A percentile compares a stretch with the other conserved stretches of the same genome.
These are phyloP conservation scores for Bruguiera hainesii DNA, from an alignment of 441 rosid genomes.

Conservation along the genomic window DNA sequence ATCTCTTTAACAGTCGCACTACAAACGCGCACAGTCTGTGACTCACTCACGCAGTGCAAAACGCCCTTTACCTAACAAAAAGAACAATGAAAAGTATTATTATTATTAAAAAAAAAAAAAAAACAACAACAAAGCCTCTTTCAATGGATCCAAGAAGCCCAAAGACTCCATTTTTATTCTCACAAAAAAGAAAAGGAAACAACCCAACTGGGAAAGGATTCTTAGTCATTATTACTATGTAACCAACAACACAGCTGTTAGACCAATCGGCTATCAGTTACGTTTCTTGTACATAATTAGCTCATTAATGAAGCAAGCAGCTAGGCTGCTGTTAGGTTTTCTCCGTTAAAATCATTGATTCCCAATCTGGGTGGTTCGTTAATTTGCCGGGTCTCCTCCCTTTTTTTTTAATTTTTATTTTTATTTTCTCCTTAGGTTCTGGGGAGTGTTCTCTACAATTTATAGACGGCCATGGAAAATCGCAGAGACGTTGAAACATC, in stretches of 20 bases:
- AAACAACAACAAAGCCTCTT: neutral
- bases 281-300: neutral
- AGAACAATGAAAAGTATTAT: no score
- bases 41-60: no score
- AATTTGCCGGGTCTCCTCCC: neutral
- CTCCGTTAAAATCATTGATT: neutral
- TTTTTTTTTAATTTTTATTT: neutral
- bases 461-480: constrained; percentile 43
- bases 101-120: no score
- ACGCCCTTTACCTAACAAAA: no score
- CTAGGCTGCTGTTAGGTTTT: neutral
- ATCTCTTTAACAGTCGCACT: no score
- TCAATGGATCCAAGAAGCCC: neutral
- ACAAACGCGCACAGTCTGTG: no score
- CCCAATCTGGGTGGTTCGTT: neutral
- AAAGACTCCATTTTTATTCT: neutral
- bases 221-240: neutral
- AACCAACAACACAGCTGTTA: neutral
- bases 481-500: constrained; percentile 42
- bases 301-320: neutral
- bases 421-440: neutral
- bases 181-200: no score
- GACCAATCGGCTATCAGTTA: neutral
- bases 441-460: neutral
- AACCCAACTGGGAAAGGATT: no score